Base-by-base conservation (phyloP, 768 basidiomycete species). In the Neoboletus brunneissimus region DNA sequence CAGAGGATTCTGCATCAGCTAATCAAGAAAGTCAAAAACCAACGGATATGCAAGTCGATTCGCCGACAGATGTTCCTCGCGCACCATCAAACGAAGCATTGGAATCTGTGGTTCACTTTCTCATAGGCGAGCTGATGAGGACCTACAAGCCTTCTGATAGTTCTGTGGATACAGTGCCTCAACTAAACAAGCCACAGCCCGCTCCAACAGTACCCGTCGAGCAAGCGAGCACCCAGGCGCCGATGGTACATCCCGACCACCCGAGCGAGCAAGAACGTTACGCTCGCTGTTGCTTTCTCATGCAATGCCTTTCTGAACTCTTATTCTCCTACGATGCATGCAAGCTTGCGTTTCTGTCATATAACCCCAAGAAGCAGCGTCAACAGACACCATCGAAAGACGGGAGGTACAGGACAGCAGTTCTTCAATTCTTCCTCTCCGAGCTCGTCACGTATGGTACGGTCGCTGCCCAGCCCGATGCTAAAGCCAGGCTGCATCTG, bases 261-360 rank as follows among this genome's bases (percentile, higher is more conserved):
- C 35, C 54, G 53, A 57, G 54, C 48, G 64, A 66, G 45, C 64
- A 64, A 54, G 64, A 74, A 27, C 70, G 66, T 20, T 74, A 75
- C 53, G 77, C 73, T 72, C 91, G 89, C 64, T 77, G 81, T 16
- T 89, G 87, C 65, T 93, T 95, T 79, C 74, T 93, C 59, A 92
- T 95, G 88, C 91, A 94, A 68, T 89, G 86, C 61, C 77, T 98
- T 45, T 91, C 94, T 3, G 97, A 99, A 73, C 76, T 98, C 11
- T 74, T 97, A 13, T 92, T 96, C 58, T 98, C 94, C 13, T 99
- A 98, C 64, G 88, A 94, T 62, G 72, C 85, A 7, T 95, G 93
- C 83, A 99, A 98, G 72, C 68, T 86, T 25, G 86, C 89, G 6
- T 93, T 99, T 72, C 70, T 97, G 51, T 87, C 90, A 0, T 93